These are phyloP conservation scores for Penicillium parvum DNA, from an alignment of 495 filamentous ascomycete species.

Conservation along the genomic window DNA sequence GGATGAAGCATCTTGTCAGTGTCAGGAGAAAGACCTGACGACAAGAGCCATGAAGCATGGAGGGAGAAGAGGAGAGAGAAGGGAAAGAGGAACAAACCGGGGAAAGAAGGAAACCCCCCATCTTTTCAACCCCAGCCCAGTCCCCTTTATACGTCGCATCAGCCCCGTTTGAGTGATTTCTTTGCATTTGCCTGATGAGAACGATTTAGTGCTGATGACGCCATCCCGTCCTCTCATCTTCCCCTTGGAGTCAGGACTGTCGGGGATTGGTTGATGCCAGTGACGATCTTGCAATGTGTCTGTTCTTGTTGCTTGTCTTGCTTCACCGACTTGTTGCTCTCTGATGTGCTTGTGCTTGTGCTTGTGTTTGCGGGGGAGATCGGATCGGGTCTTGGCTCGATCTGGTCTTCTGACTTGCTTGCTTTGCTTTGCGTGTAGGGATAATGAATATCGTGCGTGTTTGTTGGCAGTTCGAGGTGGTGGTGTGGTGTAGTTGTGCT, in stretches of 20 bases:
- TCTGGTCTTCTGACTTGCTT: too few species aligned
- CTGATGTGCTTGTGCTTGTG: constrained; percentile 1
- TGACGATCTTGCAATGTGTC: constrained; percentile 16
- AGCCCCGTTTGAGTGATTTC: neutral
- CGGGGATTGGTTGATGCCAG: constrained; percentile 16
- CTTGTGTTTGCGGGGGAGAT: neutral
- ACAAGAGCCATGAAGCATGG: neutral
- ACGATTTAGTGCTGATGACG: constrained; percentile 32
- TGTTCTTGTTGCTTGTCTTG: constrained; percentile 1
- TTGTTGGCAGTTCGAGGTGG: neutral
- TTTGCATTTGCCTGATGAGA: constrained; percentile 14
- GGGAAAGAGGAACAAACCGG: neutral
- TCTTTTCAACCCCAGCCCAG: neutral
- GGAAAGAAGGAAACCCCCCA: neutral
- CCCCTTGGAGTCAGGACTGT: neutral
- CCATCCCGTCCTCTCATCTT: constrained; percentile 17
- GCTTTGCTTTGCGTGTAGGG: constrained; percentile 6
- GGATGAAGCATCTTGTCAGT: neutral
- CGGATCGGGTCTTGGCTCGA: neutral
- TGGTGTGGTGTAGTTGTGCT: neutral
- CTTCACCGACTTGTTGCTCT: constrained; percentile 11
- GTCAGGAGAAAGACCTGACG: neutral
- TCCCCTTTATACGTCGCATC: neutral
- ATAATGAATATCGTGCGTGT: constrained; percentile 2
- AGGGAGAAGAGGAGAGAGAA: neutral